Evolutionary conservation across 805 yeast genomes (phyloP).

Genomic region (Wickerhamiella hasegawae): DNA sequence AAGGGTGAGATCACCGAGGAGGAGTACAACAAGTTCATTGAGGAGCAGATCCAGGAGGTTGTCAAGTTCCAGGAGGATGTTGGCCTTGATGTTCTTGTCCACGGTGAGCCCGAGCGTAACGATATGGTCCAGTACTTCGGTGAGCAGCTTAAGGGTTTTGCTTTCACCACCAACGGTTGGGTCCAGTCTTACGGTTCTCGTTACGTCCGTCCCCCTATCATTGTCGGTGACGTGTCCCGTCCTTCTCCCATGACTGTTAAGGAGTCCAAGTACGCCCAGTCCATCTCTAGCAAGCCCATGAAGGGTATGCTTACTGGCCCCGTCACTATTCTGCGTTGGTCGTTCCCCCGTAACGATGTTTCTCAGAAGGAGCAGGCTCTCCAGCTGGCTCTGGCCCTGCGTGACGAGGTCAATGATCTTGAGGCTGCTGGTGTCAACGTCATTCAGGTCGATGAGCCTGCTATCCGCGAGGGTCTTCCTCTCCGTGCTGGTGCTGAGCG

Average conservation of each 20-base stretch:
- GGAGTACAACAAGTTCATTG: constrained; percentile 91
- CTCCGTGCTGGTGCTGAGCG: constrained; percentile 96
- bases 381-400: constrained; percentile 92
- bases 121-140: constrained; percentile 99
- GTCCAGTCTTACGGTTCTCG: constrained; percentile 99
- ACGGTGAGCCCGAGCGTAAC: constrained; percentile 99
- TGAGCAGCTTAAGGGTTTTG: constrained; percentile 96
- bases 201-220: constrained; percentile 98
- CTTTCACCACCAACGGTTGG: constrained; percentile 99
- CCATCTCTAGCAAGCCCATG: constrained; percentile 86
- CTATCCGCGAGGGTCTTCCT: constrained; percentile 99
- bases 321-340: constrained; percentile 98
- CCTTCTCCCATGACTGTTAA: constrained; percentile 97
- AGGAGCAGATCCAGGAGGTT: constrained; percentile 89
- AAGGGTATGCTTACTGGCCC: constrained; percentile 99
- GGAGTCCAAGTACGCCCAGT: constrained; percentile 98
- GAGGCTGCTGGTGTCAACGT: constrained; percentile 97
- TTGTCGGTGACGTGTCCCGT: constrained; percentile 98
- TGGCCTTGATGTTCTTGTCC: constrained; percentile 95
- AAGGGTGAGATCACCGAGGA: constrained; percentile 93
- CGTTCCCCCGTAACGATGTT: constrained; percentile 99
- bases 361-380: constrained; percentile 84
- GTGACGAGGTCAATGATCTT: constrained; percentile 97
- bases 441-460: constrained; percentile 99
- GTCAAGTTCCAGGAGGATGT: constrained; percentile 98